phyloP scores from a whole-genome alignment of 2,329 filamentous ascomycete genomes.

The Samsoniella hepiali region DNA sequence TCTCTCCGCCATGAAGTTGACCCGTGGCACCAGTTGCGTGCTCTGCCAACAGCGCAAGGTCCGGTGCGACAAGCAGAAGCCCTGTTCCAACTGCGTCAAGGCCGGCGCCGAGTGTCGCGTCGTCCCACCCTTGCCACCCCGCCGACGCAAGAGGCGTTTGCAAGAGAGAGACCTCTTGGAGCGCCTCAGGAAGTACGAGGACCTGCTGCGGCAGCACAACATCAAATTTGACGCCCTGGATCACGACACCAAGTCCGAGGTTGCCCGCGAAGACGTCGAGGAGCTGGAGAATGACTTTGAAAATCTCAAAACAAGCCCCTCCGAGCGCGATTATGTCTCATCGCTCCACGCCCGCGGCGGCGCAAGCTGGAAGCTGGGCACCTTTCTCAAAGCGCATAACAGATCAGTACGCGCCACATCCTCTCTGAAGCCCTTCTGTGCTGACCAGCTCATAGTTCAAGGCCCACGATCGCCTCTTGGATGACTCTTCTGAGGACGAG shows the following conservation, averaged over 20 bases:
- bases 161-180: conserved; percentile 69
- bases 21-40: conserved; percentile 62
- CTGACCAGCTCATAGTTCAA: conserved; percentile 40
- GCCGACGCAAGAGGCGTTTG: conserved; percentile 60
- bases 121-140: conserved; percentile 53
- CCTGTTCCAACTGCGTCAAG: conserved; percentile 67
- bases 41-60: conserved; percentile 75
- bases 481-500: conserved; percentile 56
- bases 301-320: conserved; percentile 51
- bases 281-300: conserved; percentile 56
- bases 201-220: conserved; percentile 60
- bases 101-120: conserved; percentile 60
- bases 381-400: conserved; percentile 29
- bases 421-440: not conserved
- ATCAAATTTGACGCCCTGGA: conserved; percentile 53
- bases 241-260: conserved; percentile 23
- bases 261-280: conserved; percentile 48
- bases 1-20: conserved; percentile 50
- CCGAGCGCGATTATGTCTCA: conserved; percentile 36
- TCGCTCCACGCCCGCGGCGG: conserved; percentile 10
- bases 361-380: conserved; percentile 19
- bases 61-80: conserved; percentile 69
- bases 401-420: not conserved
- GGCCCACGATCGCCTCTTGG: conserved; percentile 44
- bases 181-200: conserved; percentile 66